phyloP scores from a whole-genome alignment of 495 filamentous ascomycete species.

The Xylaria palmicola region DNA sequence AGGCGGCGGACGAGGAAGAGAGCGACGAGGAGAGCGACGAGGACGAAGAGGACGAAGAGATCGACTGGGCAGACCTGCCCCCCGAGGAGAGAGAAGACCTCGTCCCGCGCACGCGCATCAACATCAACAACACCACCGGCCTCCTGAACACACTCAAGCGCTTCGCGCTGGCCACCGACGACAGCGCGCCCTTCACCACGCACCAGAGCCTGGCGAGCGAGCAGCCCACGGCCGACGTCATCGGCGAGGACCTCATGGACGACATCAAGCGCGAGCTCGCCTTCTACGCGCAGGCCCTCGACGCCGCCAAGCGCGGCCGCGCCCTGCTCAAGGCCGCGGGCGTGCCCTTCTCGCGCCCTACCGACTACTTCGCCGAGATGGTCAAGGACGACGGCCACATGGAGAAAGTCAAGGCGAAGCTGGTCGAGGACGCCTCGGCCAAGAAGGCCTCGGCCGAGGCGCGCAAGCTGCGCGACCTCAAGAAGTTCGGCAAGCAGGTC shows the following conservation, averaged over 20 bases:
- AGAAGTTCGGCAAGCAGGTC: conserved; percentile 99
- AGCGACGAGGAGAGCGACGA: conserved; percentile 49
- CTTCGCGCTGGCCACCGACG: conserved; percentile 63
- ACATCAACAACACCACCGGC: conserved; percentile 93
- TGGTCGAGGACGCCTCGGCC: conserved; percentile 83
- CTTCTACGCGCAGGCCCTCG: conserved; percentile 88
- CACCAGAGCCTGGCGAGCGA: conserved; percentile 54
- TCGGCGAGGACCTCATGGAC: conserved; percentile 71
- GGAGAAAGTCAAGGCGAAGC: conserved; percentile 90
- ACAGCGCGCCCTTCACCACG: conserved; percentile 50
- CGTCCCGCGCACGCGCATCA: conserved; percentile 85
- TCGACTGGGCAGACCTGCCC: conserved; percentile 14
- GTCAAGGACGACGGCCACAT: conserved; percentile 98
- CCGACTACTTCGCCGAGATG: conserved; percentile 98
- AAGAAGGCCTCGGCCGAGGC: conserved; percentile 94
- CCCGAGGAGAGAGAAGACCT: conserved; percentile 53
- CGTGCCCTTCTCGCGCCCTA: conserved; percentile 79
- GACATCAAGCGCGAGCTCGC: conserved; percentile 87
- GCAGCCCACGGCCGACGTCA: conserved; percentile 48
- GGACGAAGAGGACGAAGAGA: conserved; percentile 62
- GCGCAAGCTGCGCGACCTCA: conserved; percentile 86
- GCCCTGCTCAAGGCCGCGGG: conserved; percentile 74
- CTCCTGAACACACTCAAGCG: conserved; percentile 74
- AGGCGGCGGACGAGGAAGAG: conserved; percentile 34
- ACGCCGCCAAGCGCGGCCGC: conserved; percentile 71